Evolutionary conservation across 1,284 basidiomycete species (phyloP), one percentile per base, ranked within the genome.

Genomic region (Cutaneotrichosporon dermatis): DNA sequence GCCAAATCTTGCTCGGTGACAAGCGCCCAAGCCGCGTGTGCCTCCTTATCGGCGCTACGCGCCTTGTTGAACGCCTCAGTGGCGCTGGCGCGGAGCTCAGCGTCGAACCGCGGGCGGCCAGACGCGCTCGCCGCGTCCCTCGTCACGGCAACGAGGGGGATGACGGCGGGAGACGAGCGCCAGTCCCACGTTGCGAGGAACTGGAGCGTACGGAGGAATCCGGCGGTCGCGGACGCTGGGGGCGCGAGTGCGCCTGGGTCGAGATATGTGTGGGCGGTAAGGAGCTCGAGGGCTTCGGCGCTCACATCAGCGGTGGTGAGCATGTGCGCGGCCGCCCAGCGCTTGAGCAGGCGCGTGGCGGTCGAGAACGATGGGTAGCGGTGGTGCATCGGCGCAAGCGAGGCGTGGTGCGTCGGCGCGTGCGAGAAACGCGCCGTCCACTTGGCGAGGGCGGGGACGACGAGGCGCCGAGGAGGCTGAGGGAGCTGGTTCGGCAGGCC

Each of bases 311-410:
- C 65, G 55, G 86, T 84, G 13, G 90, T 81, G 25, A 98, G 83
- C 88, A 95, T 90, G 76, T 99, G 96, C 1, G 88, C 82, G 0
- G 88, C 84, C 51, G 98, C 79, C 96, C 96, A 99, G 53, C 96
- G 84, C 79, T 98, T 95, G 44, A 90, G 84, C 25, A 99, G 82
- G 35, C 96, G 83, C 16, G 90, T 88, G 0, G 93, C 93, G 6
- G 88, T 86, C 2, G 90, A 82, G 72, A 88, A 96, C 6, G 91
- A 88, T 0, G 86, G 79, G 71, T 86, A 89, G 50, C 85, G 85
- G 73, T 96, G 91, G 54, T 86, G 86, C 41, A 99, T 80, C 2
- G 88, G 85, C 1, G 87, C 84, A 40, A 98, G 82, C 1, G 88
- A 88, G 2, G 88, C 83, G 74, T 99, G 96, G 72, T 99, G 95